Base-by-base conservation (phyloP, 2,329 filamentous ascomycete genomes). In the Byssochlamys sp. region DNA sequence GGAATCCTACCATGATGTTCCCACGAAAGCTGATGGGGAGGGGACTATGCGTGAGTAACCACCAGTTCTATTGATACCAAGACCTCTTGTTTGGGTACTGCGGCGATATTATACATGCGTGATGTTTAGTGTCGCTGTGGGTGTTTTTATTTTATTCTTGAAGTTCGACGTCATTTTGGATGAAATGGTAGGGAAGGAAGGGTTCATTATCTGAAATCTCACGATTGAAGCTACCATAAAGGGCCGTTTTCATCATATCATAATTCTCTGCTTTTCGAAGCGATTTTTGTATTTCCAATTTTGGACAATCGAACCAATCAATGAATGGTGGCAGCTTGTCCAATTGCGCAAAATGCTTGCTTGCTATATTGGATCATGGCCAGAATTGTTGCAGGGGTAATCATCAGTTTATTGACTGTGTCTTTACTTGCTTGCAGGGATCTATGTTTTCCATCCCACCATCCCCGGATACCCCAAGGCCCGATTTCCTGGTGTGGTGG, bases 391-490 rank as follows among this genome's bases (percentile, higher is more conserved):
- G 39, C 14, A 39, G 39, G n/a, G n/a, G 35, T n/a, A 1, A 53
- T 31, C 12, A 28, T 26, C 29, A 19, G 24, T 52, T 19, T 29
- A 48, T 33, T 33, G 48, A 56, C 14, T 6, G 19, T 51, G 11
- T 53, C 52, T 31, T 25, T 55, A 12, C 5, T 25, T 24, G 51
- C 33, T 31, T 31, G 52, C 70, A 95, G 90, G 91, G 64, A 88
- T 96, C 69, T 95, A 91, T 74, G 70, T 95, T 70, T 96, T 91
- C 75, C 90, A 96, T 69, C 91, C 91, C 6, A 84, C 83, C 12
- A 87, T 96, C 63, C 83, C 90, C 0, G 87, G 88, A 59, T 95
- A 95, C 70, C 90, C 91, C 28, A 86, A 94, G 63, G 91, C 91
- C 73, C 91, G 84, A 68, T 96, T 95, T 67, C 91, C 91, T 0